Base-by-base conservation (phyloP, 208 protist genomes). In the Crithidia expoeki region DNA sequence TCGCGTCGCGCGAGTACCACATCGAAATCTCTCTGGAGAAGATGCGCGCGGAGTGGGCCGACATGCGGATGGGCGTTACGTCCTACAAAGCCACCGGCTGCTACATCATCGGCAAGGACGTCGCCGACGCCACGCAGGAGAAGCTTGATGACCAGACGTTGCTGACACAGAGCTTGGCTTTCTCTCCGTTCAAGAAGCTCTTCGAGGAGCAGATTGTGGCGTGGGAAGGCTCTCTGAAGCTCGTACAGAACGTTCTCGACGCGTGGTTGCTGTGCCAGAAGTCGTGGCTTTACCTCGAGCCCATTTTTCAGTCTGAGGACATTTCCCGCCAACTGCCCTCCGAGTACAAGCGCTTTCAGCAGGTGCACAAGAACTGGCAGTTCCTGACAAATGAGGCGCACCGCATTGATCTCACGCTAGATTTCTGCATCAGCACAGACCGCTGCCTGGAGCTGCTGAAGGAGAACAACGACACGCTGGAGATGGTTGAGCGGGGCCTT, bases 301-400 rank as follows among this genome's bases (percentile, higher is more conserved):
- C 98, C 64, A 99, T 99, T 73, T 99, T 99, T 68, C 88, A 94
- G 65, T 98, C 96, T 7, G 96, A 98, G 68, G 98, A 99, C 72
- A 99, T 99, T 61, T 73, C 86, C 40, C 83, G 93, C 28, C 98
- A 99, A 79, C 83, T 99, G 9, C 97, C 97, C 0, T 75, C 76
- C 33, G 97, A 99, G 81, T 85, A 84, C 67, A 98, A 98, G 82
- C 85, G 95, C 38, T 98, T 98, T 67, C 74, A 92, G 72, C 79
- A 85, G 62, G 95, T 99, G 36, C 96, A 99, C 85, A 87, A 93
- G 70, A 98, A 94, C 53, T 99, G 97, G 97, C 88, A 94, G 55
- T 89, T 92, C 44, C 72, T 98, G 57, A 96, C 97, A 5, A 88
- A 72, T 52, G 83, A 84, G 50, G 96, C 95, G 16, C 68, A 93